phyloP scores from a whole-genome alignment of 208 protist genomes.

The Angomonas deanei region DNA sequence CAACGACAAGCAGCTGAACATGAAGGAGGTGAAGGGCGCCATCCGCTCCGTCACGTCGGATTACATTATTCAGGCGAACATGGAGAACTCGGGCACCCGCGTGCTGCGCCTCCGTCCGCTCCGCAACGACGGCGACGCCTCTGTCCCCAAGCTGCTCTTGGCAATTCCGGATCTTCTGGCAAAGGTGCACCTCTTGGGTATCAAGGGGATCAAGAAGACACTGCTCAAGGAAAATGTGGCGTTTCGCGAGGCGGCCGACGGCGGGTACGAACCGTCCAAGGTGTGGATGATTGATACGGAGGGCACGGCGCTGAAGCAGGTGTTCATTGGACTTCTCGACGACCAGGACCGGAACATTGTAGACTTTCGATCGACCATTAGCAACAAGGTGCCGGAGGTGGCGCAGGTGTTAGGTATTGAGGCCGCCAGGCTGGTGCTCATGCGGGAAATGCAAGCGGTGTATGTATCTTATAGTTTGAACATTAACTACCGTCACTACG shows the following conservation, averaged over 20 bases:
- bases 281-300: constrained; percentile 94
- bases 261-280: constrained; percentile 48
- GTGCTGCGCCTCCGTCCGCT: constrained; percentile 90
- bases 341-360: constrained; percentile 89
- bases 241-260: constrained; percentile 43
- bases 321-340: constrained; percentile 96
- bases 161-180: constrained; percentile 60
- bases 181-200: constrained; percentile 88
- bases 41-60: constrained; percentile 82
- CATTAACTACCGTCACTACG: constrained; percentile 99
- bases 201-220: constrained; percentile 95
- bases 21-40: constrained; percentile 90
- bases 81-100: constrained; percentile 92
- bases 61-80: constrained; percentile 83
- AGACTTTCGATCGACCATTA: constrained; percentile 89
- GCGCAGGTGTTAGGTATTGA: constrained; percentile 92
- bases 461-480: constrained; percentile 96
- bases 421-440: constrained; percentile 68
- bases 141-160: constrained; percentile 56
- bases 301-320: constrained; percentile 93
- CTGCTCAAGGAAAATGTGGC: constrained; percentile 60
- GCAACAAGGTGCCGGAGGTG: constrained; percentile 99
- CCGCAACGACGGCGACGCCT: constrained; percentile 35
- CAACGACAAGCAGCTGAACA: constrained; percentile 90
- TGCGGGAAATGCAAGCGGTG: constrained; percentile 90